Base-by-base conservation (phyloP, 805 yeast species). In the Kazachstania africana region DNA sequence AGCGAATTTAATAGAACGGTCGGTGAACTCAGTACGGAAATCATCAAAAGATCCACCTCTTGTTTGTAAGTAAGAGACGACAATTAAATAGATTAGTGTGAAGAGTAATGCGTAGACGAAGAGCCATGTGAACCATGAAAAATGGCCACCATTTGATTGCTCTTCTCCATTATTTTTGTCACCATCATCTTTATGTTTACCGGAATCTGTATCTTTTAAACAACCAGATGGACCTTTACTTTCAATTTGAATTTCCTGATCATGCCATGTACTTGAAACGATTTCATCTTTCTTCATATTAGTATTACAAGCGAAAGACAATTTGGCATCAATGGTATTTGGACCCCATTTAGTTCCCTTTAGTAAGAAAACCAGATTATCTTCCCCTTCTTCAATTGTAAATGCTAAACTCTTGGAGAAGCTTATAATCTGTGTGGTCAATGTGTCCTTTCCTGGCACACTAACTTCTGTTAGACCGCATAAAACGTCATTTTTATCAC, bases 321-420 rank as follows among this genome's bases (percentile, higher is more conserved):
- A 35, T 8, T 54, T 52, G 0, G 78, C 73, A 37, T 62, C 59
- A 3, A 77, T 50, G 8, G 60, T 40, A 16, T 60, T 53, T 2
- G 71, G 65, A 1, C 95, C 96, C 95, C 95, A 87, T 18, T 60
- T 56, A 10, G 74, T 70, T 20, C 73, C 78, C 3, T 50, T 57
- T 36, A 78, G 58, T 4, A 43, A 39, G 5, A 77, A 53, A 2
- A 45, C 39, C 3, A 71, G 31, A 8, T 49, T 55, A 6, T 48
- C 54, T 25, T 45, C 58, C 30, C 44, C 47, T 12, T 58, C 52
- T 32, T 48, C 46, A 38, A 56, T 38, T 40, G 50, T 24, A n/a
- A 34, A 35, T 4, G 35, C 26, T 8, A 53, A 42, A 37, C 59
- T 47, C 3, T 57, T 60, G 20, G 56, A 55, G 38, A 68, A 65